A percentile compares a stretch with the other conserved stretches of the same genome.
Evolutionary conservation across 2,329 filamentous ascomycete genomes (phyloP).

Genomic region (Xenosphaeropsis pyriputrescens): DNA sequence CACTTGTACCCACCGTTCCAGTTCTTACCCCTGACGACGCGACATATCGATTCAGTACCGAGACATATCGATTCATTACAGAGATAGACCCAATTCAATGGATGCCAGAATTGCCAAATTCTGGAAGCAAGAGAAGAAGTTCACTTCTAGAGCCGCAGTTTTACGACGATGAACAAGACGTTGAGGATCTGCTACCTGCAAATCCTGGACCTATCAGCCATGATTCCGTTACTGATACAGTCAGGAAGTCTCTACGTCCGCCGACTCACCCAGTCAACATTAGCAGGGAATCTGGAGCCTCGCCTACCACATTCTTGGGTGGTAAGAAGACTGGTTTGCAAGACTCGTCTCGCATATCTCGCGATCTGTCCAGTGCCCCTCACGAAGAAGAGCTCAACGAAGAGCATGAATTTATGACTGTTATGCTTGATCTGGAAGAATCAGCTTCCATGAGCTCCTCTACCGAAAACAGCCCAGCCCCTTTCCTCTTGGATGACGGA

Average conservation of each 20-base stretch:
- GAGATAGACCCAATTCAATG: conserved; percentile 7
- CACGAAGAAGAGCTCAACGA: conserved; percentile 4
- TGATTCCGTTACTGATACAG: conserved; percentile 12
- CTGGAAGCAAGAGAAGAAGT: conserved; percentile 18
- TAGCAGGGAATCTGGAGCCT: conserved; percentile 24
- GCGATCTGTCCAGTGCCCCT: conserved; percentile 2
- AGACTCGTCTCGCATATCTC: not conserved
- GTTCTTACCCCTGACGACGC: no score
- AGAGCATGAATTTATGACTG: conserved; percentile 24
- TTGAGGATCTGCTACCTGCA: no score
- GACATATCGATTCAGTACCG: conserved; percentile 16
- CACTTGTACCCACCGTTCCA: no score
- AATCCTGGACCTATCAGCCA: no score
- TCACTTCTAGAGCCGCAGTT: conserved; percentile 3
- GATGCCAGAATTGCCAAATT: conserved; percentile 18
- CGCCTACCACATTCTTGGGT: conserved; percentile 25
- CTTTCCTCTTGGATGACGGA: conserved; percentile 16
- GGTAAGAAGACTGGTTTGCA: not conserved
- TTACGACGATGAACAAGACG: no score
- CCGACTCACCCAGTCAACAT: conserved; percentile 29
- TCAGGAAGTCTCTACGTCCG: conserved; percentile 36
- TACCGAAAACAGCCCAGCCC: conserved; percentile 10
- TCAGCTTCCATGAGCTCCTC: conserved; percentile 9
- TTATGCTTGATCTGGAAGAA: conserved; percentile 27
- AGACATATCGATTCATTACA: conserved; percentile 15